These are phyloP conservation scores for Quercus bicolor DNA, from an alignment of 306 rosid species.

Conservation along the genomic window DNA sequence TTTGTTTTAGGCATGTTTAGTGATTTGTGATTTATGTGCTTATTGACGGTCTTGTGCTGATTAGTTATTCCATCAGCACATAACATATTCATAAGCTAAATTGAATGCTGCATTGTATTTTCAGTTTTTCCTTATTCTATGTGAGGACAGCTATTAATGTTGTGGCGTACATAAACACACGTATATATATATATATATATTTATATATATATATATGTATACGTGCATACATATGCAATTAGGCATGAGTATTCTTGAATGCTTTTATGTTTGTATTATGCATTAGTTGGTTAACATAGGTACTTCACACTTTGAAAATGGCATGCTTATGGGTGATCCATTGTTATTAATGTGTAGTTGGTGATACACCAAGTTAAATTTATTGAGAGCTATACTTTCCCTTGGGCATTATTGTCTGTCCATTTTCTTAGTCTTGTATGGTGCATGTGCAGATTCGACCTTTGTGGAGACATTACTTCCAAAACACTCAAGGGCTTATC, in stretches of 20 bases:
- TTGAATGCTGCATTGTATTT: slow-evolving; percentile 1
- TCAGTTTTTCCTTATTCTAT: background rate
- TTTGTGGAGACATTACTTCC: slow-evolving; percentile 58
- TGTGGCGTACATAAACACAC: background rate
- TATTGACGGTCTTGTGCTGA: slow-evolving; percentile 38
- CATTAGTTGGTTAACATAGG: background rate
- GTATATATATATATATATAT: too few relatives aligned
- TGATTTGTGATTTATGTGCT: slow-evolving; percentile 12
- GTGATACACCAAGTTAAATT: background rate
- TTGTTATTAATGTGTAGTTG: background rate
- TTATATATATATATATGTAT: too few relatives aligned
- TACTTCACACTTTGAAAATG: background rate
- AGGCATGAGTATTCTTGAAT: background rate
- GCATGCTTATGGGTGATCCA: background rate
- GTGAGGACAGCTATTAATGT: background rate
- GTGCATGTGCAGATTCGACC: slow-evolving; percentile 41
- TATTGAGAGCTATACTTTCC: background rate
- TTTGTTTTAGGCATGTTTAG: background rate
- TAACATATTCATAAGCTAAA: slow-evolving; percentile 41
- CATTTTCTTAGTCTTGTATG: background rate
- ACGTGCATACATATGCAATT: too few relatives aligned
- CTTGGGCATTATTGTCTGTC: background rate
- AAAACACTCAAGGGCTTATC: slow-evolving; percentile 60
- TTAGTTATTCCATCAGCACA: slow-evolving; percentile 23
- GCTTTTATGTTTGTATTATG: background rate